Percentiles rank a stretch among this genome's conserved stretches.
Evolutionary conservation across 2,329 filamentous ascomycete genomes (phyloP).

Genomic region (Aspergillus japonicus): DNA sequence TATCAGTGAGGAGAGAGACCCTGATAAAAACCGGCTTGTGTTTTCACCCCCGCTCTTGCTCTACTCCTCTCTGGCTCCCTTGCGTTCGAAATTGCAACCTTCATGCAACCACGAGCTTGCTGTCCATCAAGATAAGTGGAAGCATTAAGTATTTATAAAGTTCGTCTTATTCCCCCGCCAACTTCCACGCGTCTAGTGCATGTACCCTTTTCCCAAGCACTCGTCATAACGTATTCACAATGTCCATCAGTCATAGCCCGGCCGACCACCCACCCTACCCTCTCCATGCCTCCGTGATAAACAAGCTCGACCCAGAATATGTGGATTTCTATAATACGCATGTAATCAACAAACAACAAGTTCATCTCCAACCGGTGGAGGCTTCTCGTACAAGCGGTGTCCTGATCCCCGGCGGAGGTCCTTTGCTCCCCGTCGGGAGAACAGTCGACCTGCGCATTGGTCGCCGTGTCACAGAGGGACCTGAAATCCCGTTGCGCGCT

Average conservation of each 20-base stretch:
- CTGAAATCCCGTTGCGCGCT: slow-evolving; percentile 48
- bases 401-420: slow-evolving; percentile 55
- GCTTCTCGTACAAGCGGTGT: slow-evolving; percentile 53
- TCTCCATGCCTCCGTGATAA: slow-evolving; percentile 48
- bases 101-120: slow-evolving; percentile 1
- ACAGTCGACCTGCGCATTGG: slow-evolving; percentile 46
- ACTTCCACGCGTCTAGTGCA: too few species aligned
- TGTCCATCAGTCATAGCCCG: slow-evolving; percentile 20
- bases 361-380: slow-evolving; percentile 55
- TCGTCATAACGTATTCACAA: slow-evolving; percentile 6
- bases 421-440: slow-evolving; percentile 49
- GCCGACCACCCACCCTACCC: slow-evolving; percentile 44
- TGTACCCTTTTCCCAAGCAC: not conserved
- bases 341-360: slow-evolving; percentile 53
- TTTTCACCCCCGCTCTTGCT: not conserved
- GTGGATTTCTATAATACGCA: slow-evolving; percentile 54
- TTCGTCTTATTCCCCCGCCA: too few species aligned
- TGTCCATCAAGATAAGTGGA: too few species aligned
- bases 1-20: slow-evolving; percentile 32
- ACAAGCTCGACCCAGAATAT: slow-evolving; percentile 52
- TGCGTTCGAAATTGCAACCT: not conserved
- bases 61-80: not conserved
- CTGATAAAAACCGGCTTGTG: slow-evolving; percentile 57
- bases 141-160: too few species aligned
- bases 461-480: slow-evolving; percentile 49